Evolutionary conservation across 1,284 basidiomycete genomes (phyloP).

Genomic region (Peniophora sp.): DNA sequence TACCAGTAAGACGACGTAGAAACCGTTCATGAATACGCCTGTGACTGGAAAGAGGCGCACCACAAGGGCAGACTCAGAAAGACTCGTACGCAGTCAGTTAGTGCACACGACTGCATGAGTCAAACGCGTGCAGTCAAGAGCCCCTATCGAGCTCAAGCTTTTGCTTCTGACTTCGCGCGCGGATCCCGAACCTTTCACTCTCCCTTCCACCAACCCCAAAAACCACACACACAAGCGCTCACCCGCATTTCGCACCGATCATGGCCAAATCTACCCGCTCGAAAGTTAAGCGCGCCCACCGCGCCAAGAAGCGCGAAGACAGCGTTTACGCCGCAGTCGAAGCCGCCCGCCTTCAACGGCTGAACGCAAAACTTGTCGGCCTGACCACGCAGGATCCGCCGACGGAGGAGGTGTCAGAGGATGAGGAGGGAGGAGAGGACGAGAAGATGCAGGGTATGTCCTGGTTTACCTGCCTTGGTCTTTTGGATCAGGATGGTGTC

Average conservation of each 20-base stretch:
- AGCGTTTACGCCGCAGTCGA: slow-evolving; percentile 81
- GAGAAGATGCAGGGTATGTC: slow-evolving; percentile 56
- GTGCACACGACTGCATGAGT: too few relatives aligned
- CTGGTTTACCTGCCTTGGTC: slow-evolving; percentile 47
- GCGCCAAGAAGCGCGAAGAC: slow-evolving; percentile 78
- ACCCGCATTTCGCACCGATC: neutral
- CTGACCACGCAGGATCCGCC: slow-evolving; percentile 25
- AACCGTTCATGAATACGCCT: too few relatives aligned
- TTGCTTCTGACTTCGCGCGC: too few relatives aligned
- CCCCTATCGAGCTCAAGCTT: too few relatives aligned
- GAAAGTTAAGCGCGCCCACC: slow-evolving; percentile 80
- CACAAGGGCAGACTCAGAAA: too few relatives aligned
- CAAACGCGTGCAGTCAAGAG: too few relatives aligned
- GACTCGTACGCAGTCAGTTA: too few relatives aligned
- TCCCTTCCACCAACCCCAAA: too few relatives aligned
- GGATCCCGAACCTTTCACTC: too few relatives aligned
- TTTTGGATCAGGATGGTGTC: slow-evolving; percentile 48
- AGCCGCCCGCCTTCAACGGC: slow-evolving; percentile 75
- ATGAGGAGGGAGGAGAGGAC: slow-evolving; percentile 24
- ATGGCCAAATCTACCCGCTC: slow-evolving; percentile 95
- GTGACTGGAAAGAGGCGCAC: too few relatives aligned
- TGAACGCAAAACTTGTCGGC: slow-evolving; percentile 63
- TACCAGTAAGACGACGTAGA: too few relatives aligned
- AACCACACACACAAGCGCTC: too few relatives aligned
- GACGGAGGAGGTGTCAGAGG: slow-evolving; percentile 23